Conservation (phyloP, 176 grass and related monocot species). For the Themeda triandra region DNA sequence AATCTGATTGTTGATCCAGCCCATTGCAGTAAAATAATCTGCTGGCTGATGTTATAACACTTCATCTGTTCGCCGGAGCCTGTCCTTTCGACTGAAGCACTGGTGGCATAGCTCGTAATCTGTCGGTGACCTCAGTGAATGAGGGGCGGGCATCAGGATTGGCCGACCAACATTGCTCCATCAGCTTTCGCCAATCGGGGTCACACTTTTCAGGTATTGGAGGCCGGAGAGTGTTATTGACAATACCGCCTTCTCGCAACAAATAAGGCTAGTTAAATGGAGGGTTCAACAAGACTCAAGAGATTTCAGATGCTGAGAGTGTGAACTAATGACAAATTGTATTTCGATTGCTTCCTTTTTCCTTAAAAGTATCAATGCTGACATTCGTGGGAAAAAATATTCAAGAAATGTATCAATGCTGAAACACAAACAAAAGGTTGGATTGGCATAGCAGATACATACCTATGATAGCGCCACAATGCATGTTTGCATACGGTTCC, state of each 20-base stretch:
- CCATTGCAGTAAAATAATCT: constrained; percentile 13
- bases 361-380: neutral
- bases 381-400: neutral
- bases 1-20: constrained; percentile 14
- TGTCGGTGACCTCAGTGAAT: constrained; percentile 72
- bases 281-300: neutral
- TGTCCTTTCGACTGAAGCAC: constrained; percentile 44
- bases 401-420: neutral
- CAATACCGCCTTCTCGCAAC: constrained; percentile 72
- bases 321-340: neutral
- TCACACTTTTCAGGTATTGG: constrained; percentile 69
- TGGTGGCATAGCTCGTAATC: constrained; percentile 69
- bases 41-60: neutral
- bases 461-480: constrained; percentile 96
- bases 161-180: constrained; percentile 81
- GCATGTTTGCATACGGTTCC: constrained; percentile 93
- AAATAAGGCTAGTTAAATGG: constrained; percentile 26
- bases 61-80: constrained; percentile 22
- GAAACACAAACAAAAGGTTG: neutral
- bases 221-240: constrained; percentile 88
- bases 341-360: neutral
- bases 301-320: neutral
- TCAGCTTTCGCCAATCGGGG: constrained; percentile 70
- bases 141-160: constrained; percentile 67
- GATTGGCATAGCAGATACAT: neutral